Percentiles rank a stretch among this genome's conserved stretches.
Conservation (phyloP, 768 basidiomycete species). For the Lactifluus rugatus region DNA sequence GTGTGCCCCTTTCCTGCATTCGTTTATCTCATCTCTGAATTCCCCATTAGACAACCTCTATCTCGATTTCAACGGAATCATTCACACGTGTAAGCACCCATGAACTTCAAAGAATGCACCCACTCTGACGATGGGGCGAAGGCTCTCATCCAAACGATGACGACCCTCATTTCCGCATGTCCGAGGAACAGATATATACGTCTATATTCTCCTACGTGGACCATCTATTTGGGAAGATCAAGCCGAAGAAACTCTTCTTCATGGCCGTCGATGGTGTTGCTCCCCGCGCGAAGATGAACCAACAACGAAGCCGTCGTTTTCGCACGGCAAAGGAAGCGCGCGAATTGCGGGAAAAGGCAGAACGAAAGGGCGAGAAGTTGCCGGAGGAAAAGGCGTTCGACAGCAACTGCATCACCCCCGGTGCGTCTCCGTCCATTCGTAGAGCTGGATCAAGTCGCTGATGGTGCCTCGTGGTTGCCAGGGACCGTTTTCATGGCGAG, state of each 20-base stretch:
- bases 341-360: constrained; percentile 80
- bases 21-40: constrained; percentile 12
- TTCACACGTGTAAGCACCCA: constrained; percentile 55
- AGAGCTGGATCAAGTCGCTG: background rate
- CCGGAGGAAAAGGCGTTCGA: constrained; percentile 96
- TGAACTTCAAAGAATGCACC: background rate
- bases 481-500: constrained; percentile 94
- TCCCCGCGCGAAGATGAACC: constrained; percentile 98
- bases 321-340: constrained; percentile 88
- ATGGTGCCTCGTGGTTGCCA: constrained; percentile 23
- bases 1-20: constrained; percentile 32
- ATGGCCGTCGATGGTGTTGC: constrained; percentile 99
- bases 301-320: constrained; percentile 90
- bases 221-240: constrained; percentile 93
- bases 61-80: constrained; percentile 90
- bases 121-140: constrained; percentile 18
- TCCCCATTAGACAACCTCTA: constrained; percentile 66
- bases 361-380: constrained; percentile 79
- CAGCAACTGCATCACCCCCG: constrained; percentile 97
- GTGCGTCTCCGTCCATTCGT: constrained; percentile 34
- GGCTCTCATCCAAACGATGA: constrained; percentile 96
- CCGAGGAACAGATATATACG: constrained; percentile 96
- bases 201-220: constrained; percentile 96
- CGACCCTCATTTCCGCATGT: constrained; percentile 89
- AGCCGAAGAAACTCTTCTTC: constrained; percentile 95